Base-by-base conservation (phyloP, 2,329 filamentous ascomycete genomes). In the Endocalyx cinctus region DNA sequence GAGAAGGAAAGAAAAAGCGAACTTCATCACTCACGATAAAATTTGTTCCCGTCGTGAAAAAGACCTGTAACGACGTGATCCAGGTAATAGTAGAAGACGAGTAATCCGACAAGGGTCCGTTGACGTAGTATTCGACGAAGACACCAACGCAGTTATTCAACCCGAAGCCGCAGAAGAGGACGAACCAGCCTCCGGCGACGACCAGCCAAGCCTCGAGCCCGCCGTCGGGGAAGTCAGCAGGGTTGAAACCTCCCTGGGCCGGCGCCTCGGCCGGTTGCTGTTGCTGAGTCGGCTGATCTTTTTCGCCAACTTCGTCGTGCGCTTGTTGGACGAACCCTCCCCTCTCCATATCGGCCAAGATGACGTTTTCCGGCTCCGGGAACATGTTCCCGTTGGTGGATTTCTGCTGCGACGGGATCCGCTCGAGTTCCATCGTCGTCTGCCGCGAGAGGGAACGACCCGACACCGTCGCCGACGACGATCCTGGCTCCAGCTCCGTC, bases 141-240 rank as follows among this genome's bases (percentile, higher is more conserved):
- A 74, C 61, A n/a, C 74, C 74, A 28, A 63, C 55, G 46, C 61
- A 63, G 48, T 61, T 64, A 45, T 61, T 36, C 12, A 62, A 46
- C 5, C 62, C 62, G 38, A 63, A 64, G 6, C 57, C 59, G 45
- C 54, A 58, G 41, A 64, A 64, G 5, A 63, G 42, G 6, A 52
- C 51, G n/a, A 16, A 23, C 27, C 27, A 36, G 11, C 27, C 34
- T 15, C 34, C 34, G 13, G 32, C 7, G 34, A 54, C 41, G 10
- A 43, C 40, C 10, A 45, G 59, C 73, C 76, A 80, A 7, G 78
- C 77, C 41, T 70, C 57, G 4, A 51, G 27, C 3, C 77, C 77
- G 25, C 77, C 77, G 46, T 81, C 77, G 1, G 77, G 77, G 37
- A 77, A 78, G n/a, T 23, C 20, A n/a, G 57, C 55, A 6, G 70